Base-by-base conservation (phyloP, 768 basidiomycete species). In the Boletus sp. region DNA sequence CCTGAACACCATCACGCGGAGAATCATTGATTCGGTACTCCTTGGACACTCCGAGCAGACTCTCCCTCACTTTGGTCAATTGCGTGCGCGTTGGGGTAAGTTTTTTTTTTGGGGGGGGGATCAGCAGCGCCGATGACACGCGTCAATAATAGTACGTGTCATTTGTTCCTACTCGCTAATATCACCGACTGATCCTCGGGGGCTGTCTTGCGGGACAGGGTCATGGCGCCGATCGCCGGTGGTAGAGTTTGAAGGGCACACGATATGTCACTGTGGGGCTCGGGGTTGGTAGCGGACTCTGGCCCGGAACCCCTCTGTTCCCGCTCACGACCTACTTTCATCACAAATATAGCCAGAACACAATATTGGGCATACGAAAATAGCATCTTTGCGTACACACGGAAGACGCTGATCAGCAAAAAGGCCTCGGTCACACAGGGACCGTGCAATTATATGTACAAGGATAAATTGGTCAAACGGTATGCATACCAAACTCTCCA, bases 1-100 rank as follows among this genome's bases (percentile, higher is more conserved):
- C 5, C 10, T 25, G 34, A 59, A 53, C 49, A 15, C 48, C 30
- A 35, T 48, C 39, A 25, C 50, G 7, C 42, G 50, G 43, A 52
- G 43, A 34, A 11, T 9, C 37, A 25, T 43, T 33, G 2, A n/a
- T 7, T 30, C 33, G 44, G 53, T 11, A 23, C 32, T 30, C 53
- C 23, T 14, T 50, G 39, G 23, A 13, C 33, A 51, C 41, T 29
- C 25, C 33, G 19, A 30, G 38, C 8, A 47, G 29, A 14, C 38
- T 25, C 32, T 35, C 7, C 23, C 23, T 25, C 23, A 25, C 23
- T 33, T 29, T 40, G 29, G 9, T 42, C 19, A 27, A n/a, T 23
- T 9, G 44, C 30, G 19, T 32, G 21, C 21, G 40, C 27, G 33
- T 13, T 25, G 33, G 19, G 38, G 48, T 19, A 25, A 19, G 30